Conservation (phyloP, 306 rosid species). For the Vigna unguiculata region DNA sequence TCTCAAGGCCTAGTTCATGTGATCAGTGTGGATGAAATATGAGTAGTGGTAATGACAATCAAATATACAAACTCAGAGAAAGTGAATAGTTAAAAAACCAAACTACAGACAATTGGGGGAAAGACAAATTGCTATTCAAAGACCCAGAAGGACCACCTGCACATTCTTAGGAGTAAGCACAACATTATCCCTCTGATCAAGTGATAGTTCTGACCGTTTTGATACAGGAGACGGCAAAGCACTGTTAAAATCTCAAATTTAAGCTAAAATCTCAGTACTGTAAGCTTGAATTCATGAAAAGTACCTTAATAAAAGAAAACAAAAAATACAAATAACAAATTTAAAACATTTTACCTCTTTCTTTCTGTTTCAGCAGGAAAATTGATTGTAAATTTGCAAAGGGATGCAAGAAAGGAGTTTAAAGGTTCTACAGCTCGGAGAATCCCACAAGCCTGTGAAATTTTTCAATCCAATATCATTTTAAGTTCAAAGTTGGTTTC, state of each 20-base stretch:
- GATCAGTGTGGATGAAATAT: slow-evolving; percentile 38
- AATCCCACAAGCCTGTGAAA: slow-evolving; percentile 91
- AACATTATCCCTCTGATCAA: slow-evolving; percentile 80
- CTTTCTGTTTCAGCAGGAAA: slow-evolving; percentile 85
- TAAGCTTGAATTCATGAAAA: slow-evolving; percentile 45
- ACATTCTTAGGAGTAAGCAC: slow-evolving; percentile 97
- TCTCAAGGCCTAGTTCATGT: slow-evolving; percentile 82
- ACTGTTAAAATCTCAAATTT: slow-evolving; percentile 64
- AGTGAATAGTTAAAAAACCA: slow-evolving; percentile 34
- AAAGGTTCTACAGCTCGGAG: slow-evolving; percentile 94
- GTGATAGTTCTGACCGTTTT: slow-evolving; percentile 73
- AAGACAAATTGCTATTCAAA: slow-evolving; percentile 34
- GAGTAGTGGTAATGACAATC: slow-evolving; percentile 23
- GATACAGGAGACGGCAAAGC: slow-evolving; percentile 81
- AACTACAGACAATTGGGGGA: slow-evolving; percentile 20
- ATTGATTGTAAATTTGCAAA: slow-evolving; percentile 95
- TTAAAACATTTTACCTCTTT: slow-evolving; percentile 66
- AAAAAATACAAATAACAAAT: slow-evolving; percentile 18
- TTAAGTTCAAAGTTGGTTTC: slow-evolving; percentile 40
- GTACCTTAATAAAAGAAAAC: slow-evolving; percentile 30
- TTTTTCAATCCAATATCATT: slow-evolving; percentile 40
- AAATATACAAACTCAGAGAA: slow-evolving; percentile 36
- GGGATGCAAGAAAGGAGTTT: slow-evolving; percentile 95
- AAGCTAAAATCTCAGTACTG: slow-evolving; percentile 50
- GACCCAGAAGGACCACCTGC: slow-evolving; percentile 66